Base-by-base conservation (phyloP, 2,329 filamentous ascomycete species). In the Colletotrichum eremochloae region DNA sequence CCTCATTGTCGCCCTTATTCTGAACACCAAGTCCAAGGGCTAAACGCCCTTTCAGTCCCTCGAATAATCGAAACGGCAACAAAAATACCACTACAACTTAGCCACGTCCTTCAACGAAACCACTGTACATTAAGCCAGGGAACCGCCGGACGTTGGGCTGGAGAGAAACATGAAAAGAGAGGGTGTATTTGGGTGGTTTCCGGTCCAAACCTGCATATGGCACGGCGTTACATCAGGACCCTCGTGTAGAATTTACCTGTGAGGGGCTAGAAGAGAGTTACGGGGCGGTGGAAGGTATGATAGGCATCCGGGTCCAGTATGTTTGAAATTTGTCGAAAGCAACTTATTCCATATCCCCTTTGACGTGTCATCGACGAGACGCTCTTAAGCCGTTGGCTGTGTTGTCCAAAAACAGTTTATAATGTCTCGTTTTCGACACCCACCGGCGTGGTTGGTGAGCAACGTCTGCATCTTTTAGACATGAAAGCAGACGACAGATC, bases 1-100 rank as follows among this genome's bases (percentile, higher is more conserved):
- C 57, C 90, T 98, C 76, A 98, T 98, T 80, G 95, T 98, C 74
- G 94, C 94, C 69, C 89, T 98, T 55, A 96, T 98, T 80, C 89
- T 98, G 80, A 97, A 97, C 89, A 96, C 94, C 74, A 94, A 94
- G 86, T 91, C 88, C 85, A 91, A 88, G 84, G 90, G 88, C 75
- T 90, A 83, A 84, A 68, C 31, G 11, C 5, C 0, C 38, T 31
- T 0, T 12, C 67, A 12, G 55, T 36, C 55, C 24, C 24, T 61
- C 63, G 53, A 52, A 29, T 29, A 64, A 56, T 48, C 56, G 44
- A 66, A 63, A 57, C 24, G 56, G 62, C 63, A 50, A 67, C 31
- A 58, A 42, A 31, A 56, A 63, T 33, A 20, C 7, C 15, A 71
- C 42, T 38, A 67, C 67, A 66, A 44, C 40, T 44, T 44, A 57